Conservation (phyloP, 176 grass and related monocot species). For the Rhynchospora breviuscula region DNA sequence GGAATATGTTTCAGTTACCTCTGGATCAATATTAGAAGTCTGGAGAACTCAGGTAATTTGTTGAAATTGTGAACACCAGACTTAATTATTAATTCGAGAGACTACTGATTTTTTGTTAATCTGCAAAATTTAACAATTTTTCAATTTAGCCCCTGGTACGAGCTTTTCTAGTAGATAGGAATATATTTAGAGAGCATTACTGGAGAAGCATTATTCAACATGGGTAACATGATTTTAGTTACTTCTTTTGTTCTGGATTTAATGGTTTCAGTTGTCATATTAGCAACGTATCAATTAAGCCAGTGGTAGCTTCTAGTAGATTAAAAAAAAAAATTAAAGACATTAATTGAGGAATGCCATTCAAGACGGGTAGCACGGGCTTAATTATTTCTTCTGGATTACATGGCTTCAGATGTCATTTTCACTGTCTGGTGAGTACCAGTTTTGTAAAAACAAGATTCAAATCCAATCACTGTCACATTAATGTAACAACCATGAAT, state of each 20-base stretch:
- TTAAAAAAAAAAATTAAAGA: neutral
- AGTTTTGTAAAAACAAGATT: neutral
- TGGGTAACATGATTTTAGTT: neutral
- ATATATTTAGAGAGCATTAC: neutral
- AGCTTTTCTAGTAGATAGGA: neutral
- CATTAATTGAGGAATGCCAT: neutral
- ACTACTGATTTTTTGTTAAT: neutral
- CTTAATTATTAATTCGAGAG: neutral
- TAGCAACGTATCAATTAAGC: neutral
- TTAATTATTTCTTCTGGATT: neutral
- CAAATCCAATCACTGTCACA: neutral
- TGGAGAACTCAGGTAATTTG: constrained; percentile 19
- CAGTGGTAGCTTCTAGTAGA: neutral
- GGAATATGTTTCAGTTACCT: neutral
- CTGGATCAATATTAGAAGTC: neutral
- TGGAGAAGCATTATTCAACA: neutral
- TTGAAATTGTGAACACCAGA: neutral
- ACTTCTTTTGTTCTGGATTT: neutral
- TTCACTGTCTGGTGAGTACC: neutral
- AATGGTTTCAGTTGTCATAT: neutral
- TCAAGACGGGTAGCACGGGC: neutral
- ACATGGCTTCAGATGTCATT: neutral
- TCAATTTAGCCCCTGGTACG: neutral
- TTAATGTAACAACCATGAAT: neutral
- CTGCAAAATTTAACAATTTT: neutral